phyloP scores from a whole-genome alignment of 306 rosid species.

The Phaseolus lunatus region DNA sequence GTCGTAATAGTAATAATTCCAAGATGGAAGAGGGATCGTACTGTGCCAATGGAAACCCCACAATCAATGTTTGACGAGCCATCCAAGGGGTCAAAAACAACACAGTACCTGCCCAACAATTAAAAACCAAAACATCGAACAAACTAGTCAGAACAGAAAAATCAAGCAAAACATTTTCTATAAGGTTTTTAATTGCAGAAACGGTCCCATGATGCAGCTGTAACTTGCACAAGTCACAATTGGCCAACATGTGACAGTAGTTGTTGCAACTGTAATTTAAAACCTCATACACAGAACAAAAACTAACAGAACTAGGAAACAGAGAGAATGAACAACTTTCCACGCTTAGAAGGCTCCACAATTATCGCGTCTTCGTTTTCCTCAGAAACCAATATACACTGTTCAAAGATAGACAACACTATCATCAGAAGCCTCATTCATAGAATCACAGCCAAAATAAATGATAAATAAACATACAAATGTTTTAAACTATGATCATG shows the following conservation, averaged over 20 bases:
- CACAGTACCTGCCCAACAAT: slow-evolving; percentile 71
- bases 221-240: neutral
- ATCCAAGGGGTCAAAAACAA: slow-evolving; percentile 83
- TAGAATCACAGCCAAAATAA: slow-evolving; percentile 8
- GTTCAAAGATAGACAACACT: slow-evolving; percentile 41
- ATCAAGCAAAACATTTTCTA: neutral
- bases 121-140: slow-evolving; percentile 5
- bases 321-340: slow-evolving; percentile 50
- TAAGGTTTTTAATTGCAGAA: slow-evolving; percentile 25
- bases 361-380: slow-evolving; percentile 91
- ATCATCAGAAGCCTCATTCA: slow-evolving; percentile 40
- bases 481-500: neutral
- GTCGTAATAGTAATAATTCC: neutral
- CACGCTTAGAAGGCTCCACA: slow-evolving; percentile 73
- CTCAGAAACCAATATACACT: slow-evolving; percentile 94
- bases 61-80: slow-evolving; percentile 83
- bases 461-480: neutral
- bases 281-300: slow-evolving; percentile 15
- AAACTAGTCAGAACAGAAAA: neutral
- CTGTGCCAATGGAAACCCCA: slow-evolving; percentile 98
- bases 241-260: neutral
- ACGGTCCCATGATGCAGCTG: neutral
- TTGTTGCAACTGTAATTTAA: neutral
- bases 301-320: slow-evolving; percentile 25
- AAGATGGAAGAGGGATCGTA: slow-evolving; percentile 45